A percentile compares a stretch with the other conserved stretches of the same genome.
Conservation (phyloP, 768 basidiomycete genomes). For the Lentinula sp. region DNA sequence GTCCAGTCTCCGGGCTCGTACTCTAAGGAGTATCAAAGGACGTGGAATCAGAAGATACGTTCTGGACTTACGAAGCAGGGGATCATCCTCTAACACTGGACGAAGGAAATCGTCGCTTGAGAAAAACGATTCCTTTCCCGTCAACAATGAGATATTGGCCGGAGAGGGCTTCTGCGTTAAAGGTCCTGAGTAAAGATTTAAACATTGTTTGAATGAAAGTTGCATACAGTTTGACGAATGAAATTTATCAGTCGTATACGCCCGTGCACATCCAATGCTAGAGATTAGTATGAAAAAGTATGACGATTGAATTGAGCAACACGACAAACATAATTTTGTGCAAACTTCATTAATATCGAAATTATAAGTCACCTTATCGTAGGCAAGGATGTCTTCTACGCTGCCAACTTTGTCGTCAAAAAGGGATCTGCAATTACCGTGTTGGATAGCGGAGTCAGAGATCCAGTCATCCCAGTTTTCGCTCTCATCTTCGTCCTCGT, state of each 20-base stretch:
- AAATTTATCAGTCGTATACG: constrained; percentile 64
- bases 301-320: neutral
- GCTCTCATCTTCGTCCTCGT: constrained; percentile 35
- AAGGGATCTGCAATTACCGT: constrained; percentile 58
- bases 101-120: constrained; percentile 73
- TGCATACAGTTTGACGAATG: constrained; percentile 52
- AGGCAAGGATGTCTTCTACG: constrained; percentile 47
- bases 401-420: constrained; percentile 67
- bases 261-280: constrained; percentile 74
- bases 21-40: constrained; percentile 32
- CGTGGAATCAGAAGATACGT: neutral
- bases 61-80: constrained; percentile 69
- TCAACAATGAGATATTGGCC: constrained; percentile 36
- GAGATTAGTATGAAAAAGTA: neutral
- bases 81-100: constrained; percentile 82
- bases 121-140: constrained; percentile 58
- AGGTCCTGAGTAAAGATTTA: constrained; percentile 6
- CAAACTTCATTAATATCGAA: constrained; percentile 56
- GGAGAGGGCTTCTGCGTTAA: constrained; percentile 45
- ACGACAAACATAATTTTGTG: constrained; percentile 46
- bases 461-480: constrained; percentile 78
- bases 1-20: constrained; percentile 66
- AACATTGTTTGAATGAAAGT: neutral
- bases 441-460: constrained; percentile 50
- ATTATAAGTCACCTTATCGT: constrained; percentile 55